A percentile compares a stretch with the other conserved stretches of the same genome.
These are phyloP conservation scores for Trapa bicornis DNA, from an alignment of 345 rosid genomes.

Conservation along the genomic window DNA sequence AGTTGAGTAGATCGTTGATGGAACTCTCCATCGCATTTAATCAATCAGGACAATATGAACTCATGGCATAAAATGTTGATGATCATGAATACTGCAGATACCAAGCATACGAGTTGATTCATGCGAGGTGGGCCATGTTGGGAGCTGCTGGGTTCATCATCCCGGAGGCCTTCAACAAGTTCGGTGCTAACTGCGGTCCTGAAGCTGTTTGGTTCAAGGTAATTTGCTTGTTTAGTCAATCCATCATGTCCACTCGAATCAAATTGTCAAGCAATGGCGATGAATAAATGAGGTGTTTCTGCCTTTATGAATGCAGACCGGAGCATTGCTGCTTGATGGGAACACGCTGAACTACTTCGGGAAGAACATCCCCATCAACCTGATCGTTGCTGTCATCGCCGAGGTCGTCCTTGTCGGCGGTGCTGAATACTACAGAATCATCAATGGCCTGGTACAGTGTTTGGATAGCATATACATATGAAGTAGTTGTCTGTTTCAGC, in stretches of 20 bases:
- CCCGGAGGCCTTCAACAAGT: slow-evolving; percentile 94
- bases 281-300: neutral
- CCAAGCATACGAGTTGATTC: slow-evolving; percentile 87
- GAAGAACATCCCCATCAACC: slow-evolving; percentile 80
- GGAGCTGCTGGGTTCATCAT: slow-evolving; percentile 95
- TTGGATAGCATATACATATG: neutral
- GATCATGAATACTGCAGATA: slow-evolving; percentile 30
- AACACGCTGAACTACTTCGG: slow-evolving; percentile 95
- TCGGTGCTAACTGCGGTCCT: slow-evolving; percentile 94
- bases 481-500: neutral
- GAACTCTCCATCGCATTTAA: too few relatives aligned
- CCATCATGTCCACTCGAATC: neutral
- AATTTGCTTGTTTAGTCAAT: neutral
- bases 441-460: slow-evolving; percentile 60
- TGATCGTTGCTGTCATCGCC: slow-evolving; percentile 59
- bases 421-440: slow-evolving; percentile 95
- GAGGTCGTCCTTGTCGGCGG: slow-evolving; percentile 87
- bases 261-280: neutral
- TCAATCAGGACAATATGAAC: neutral
- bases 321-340: slow-evolving; percentile 94
- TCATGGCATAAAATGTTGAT: neutral
- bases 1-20: too few relatives aligned
- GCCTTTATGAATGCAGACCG: slow-evolving; percentile 42
- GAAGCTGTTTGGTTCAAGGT: slow-evolving; percentile 99
- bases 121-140: slow-evolving; percentile 95